These are phyloP conservation scores for Keqinozyma sinolaborantium DNA, from an alignment of 1,139 yeast species.

Conservation along the genomic window DNA sequence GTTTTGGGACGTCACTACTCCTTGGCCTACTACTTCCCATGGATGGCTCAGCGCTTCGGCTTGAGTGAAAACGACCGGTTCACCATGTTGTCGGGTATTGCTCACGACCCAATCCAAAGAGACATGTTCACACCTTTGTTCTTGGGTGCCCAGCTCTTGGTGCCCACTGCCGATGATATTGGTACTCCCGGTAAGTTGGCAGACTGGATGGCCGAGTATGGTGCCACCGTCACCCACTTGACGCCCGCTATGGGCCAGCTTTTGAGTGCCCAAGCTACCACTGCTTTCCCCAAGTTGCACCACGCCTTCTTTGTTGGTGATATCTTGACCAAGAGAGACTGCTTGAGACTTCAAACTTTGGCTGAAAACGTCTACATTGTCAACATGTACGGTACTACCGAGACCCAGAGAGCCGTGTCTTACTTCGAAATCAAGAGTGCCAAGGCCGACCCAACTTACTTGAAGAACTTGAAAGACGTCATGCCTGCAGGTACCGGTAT, in stretches of 20 bases:
- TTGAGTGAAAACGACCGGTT: slow-evolving; percentile 79
- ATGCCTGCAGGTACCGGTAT: slow-evolving; percentile 99
- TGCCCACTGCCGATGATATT: slow-evolving; percentile 95
- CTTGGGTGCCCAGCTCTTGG: slow-evolving; percentile 87
- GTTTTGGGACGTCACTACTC: slow-evolving; percentile 97
- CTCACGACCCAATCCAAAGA: slow-evolving; percentile 98
- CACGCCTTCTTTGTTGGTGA: slow-evolving; percentile 99
- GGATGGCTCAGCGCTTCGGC: slow-evolving; percentile 91
- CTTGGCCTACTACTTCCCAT: slow-evolving; percentile 93
- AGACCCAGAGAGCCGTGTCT: slow-evolving; percentile 96
- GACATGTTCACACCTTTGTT: slow-evolving; percentile 98
- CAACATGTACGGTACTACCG: slow-evolving; percentile 99
- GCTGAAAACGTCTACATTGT: slow-evolving; percentile 89
- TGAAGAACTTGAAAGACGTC: slow-evolving; percentile 84
- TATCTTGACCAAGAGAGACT: slow-evolving; percentile 93
- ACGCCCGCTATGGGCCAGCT: slow-evolving; percentile 99
- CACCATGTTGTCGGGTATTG: slow-evolving; percentile 98
- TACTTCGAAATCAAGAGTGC: slow-evolving; percentile 84
- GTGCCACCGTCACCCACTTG: slow-evolving; percentile 93
- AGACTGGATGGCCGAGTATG: slow-evolving; percentile 91
- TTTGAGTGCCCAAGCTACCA: slow-evolving; percentile 92
- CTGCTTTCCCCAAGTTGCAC: slow-evolving; percentile 80
- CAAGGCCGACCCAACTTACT: slow-evolving; percentile 63
- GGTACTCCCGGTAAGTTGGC: slow-evolving; percentile 98
- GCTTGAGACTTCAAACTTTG: slow-evolving; percentile 83